phyloP scores from a whole-genome alignment of 2,329 filamentous ascomycete species.

The Cordyceps tenuipes region DNA sequence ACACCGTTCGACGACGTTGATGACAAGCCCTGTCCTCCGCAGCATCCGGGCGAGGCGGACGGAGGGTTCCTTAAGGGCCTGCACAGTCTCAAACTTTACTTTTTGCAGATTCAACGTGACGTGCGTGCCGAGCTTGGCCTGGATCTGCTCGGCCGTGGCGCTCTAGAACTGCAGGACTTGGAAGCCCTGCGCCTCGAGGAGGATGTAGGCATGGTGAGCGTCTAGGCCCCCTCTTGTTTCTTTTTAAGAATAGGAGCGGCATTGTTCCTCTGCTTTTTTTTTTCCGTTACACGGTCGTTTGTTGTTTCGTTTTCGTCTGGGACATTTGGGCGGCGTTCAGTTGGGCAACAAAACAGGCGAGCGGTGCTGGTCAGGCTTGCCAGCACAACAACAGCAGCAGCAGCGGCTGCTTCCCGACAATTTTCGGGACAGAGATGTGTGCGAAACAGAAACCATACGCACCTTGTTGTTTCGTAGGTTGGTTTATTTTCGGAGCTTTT shows the following conservation, averaged over 20 bases:
- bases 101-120: slow-evolving; percentile 78
- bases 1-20: slow-evolving; percentile 69
- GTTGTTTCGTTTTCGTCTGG: not conserved
- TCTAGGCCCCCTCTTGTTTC: slow-evolving; percentile 15
- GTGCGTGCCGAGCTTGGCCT: slow-evolving; percentile 48
- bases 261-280: not conserved
- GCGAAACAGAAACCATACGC: not conserved
- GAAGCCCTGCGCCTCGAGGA: slow-evolving; percentile 22
- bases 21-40: slow-evolving; percentile 66
- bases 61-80: slow-evolving; percentile 83
- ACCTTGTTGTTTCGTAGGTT: not conserved
- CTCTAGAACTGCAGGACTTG: slow-evolving; percentile 17
- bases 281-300: not conserved
- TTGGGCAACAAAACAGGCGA: not conserved
- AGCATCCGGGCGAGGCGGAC: slow-evolving; percentile 72
- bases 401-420: not conserved
- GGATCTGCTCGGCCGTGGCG: slow-evolving; percentile 24
- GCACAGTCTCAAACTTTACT: slow-evolving; percentile 70
- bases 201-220: slow-evolving; percentile 26
- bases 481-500: not conserved
- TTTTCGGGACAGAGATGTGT: not conserved
- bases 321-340: not conserved
- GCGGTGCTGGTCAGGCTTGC: not conserved
- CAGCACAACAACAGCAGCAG: not conserved
- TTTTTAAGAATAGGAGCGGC: not conserved